These are phyloP conservation scores for Lagenidium sp. DNA, from an alignment of 352 stramenopile genomes.

Conservation along the genomic window DNA sequence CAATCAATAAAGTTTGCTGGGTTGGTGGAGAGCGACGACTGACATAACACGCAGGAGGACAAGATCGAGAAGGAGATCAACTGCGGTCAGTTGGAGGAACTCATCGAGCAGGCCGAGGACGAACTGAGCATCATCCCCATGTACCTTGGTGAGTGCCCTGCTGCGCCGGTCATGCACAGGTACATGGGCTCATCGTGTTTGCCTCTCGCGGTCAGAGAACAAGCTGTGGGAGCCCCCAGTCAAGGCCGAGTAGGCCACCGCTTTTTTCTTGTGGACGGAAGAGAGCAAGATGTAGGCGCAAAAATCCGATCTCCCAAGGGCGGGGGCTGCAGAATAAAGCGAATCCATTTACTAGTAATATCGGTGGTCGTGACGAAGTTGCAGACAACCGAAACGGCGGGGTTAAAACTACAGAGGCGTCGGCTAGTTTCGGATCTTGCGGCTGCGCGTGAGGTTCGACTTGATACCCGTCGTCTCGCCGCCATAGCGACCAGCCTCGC, in stretches of 20 bases:
- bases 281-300: neutral
- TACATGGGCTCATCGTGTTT: too few species aligned
- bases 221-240: constrained; percentile 81
- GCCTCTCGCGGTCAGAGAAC: constrained; percentile 72
- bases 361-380: neutral
- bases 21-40: too few species aligned
- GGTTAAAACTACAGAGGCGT: neutral
- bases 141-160: constrained; percentile 54
- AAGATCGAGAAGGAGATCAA: constrained; percentile 82
- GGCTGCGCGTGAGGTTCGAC: constrained; percentile 81
- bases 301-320: neutral
- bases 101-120: constrained; percentile 84
- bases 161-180: too few species aligned
- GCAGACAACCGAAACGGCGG: neutral
- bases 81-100: constrained; percentile 82
- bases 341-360: constrained; percentile 11
- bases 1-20: neutral
- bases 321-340: constrained; percentile 7
- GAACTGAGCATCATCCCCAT: constrained; percentile 80
- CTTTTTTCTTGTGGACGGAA: neutral
- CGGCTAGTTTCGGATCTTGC: constrained; percentile 81
- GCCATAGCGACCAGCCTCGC: constrained; percentile 81
- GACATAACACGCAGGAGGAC: constrained; percentile 38
- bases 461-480: constrained; percentile 89
- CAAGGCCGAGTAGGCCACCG: constrained; percentile 22